These are phyloP conservation scores for Candida sithepensis DNA, from an alignment of 805 yeast species.

Conservation along the genomic window DNA sequence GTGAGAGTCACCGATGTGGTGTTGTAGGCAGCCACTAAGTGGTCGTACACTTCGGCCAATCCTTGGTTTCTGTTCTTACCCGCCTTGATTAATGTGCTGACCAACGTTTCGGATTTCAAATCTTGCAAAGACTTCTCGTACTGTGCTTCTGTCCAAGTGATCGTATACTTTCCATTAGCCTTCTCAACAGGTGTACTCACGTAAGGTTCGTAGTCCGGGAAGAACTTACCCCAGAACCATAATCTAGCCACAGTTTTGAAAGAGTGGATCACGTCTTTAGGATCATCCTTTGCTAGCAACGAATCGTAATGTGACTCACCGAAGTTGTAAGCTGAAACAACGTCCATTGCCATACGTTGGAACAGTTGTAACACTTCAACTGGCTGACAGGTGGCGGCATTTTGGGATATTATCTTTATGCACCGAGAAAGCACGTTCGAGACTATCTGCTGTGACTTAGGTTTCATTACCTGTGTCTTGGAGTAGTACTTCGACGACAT, in stretches of 20 bases:
- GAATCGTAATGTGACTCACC: background rate
- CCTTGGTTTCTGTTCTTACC: slow-evolving; percentile 1
- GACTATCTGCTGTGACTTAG: background rate
- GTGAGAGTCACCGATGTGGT: background rate
- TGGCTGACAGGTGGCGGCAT: background rate
- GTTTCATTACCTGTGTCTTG: background rate
- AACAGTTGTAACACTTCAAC: background rate
- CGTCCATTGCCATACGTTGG: background rate
- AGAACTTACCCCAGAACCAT: background rate
- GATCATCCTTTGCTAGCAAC: background rate
- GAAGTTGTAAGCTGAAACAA: background rate
- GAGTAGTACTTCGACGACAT: background rate
- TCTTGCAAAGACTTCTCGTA: background rate
- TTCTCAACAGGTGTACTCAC: background rate
- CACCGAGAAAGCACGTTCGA: background rate
- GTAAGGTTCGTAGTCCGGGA: background rate
- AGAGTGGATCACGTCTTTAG: background rate
- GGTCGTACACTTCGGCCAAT: background rate
- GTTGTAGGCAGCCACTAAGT: background rate
- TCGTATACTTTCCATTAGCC: background rate
- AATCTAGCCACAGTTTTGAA: background rate
- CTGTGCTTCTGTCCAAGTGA: background rate
- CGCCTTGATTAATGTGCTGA: background rate
- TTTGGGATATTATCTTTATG: background rate
- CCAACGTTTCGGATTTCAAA: background rate